Evolutionary conservation across 2,329 filamentous ascomycete genomes (phyloP), one percentile per base, ranked within the genome.

Genomic region (Scedosporium minutisporum): DNA sequence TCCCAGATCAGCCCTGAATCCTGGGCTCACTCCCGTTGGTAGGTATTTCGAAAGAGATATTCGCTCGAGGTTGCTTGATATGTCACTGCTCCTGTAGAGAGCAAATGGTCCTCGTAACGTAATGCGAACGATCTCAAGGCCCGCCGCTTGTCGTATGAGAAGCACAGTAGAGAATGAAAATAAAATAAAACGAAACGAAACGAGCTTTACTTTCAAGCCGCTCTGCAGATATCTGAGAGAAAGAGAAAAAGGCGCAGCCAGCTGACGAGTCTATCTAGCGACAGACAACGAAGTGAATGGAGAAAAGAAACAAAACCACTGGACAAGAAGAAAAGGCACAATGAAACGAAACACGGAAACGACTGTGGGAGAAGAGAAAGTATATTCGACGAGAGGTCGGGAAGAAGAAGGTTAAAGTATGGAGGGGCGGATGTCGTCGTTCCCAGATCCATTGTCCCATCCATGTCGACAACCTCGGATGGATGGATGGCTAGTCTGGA

Each of bases 241-340:
- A 44, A 60, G 41, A 60, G 46, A 6, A 14, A 25, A 60, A 59
- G 18, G 57, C 27, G 4, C 46, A 61, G 59, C 59, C 59, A 61
- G 58, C 59, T 61, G 27, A n/a, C 59, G 6, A 4, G 16, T 25
- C 23, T 12, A 61, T 38, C n/a, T 12, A 12, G n/a, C 23, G 46
- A 25, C 29, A 27, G 46, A 55, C 46, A 25, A 5, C 48, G 29
- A 41, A 61, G 16, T 12, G 51, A 25, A 61, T 4, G 23, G 9
- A n/a, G 23, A n/a, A 42, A n/a, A 48, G 44, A 48, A 46, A 46
- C 42, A 16, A 18, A 7, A 48, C 44, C 23, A 51, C 12, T 16
- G 41, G 21, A 21, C 42, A 21, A 29, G 27, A 25, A 33, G n/a
- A 60, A 41, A 41, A 21, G 7, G 41, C 14, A 55, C 6, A 53